These are phyloP conservation scores for Wickerhamomyces chambardii DNA, from an alignment of 805 yeast species.

Conservation along the genomic window DNA sequence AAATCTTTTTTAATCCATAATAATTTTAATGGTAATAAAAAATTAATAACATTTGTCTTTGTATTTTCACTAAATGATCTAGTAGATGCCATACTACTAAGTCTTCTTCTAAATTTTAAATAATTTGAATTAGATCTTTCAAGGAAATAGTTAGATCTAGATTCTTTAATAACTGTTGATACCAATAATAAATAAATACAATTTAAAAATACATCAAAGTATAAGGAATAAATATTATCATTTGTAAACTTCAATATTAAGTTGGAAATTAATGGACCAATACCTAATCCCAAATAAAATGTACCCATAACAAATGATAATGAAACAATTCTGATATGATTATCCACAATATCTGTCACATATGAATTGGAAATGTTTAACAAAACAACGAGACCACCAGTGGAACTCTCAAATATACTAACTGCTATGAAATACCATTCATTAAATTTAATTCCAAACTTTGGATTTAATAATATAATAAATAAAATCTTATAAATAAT, in stretches of 20 bases:
- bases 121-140: too few relatives aligned
- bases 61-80: too few relatives aligned
- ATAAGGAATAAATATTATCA: conserved; percentile 20
- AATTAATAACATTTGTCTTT: too few relatives aligned
- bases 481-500: conserved; percentile 13
- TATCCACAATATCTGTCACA: conserved; percentile 63
- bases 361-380: conserved; percentile 59
- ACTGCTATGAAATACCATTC: conserved; percentile 30
- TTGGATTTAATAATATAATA: conserved; percentile 20
- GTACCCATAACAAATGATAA: conserved; percentile 54
- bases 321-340: conserved; percentile 45
- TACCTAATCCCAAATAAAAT: conserved; percentile 48
- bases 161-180: too few relatives aligned
- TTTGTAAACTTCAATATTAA: conserved; percentile 19
- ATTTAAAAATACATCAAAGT: conserved; percentile 17
- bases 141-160: too few relatives aligned
- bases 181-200: conserved; percentile 25
- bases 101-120: too few relatives aligned
- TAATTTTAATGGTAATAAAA: conserved; percentile 41
- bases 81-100: too few relatives aligned
- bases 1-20: conserved; percentile 41
- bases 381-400: conserved; percentile 57
- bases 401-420: conserved; percentile 34
- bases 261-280: conserved; percentile 59
- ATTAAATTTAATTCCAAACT: conserved; percentile 23